A percentile compares a stretch with the other conserved stretches of the same genome.
phyloP scores from a whole-genome alignment of 148 eudicot species.

The Silene latifolia region DNA sequence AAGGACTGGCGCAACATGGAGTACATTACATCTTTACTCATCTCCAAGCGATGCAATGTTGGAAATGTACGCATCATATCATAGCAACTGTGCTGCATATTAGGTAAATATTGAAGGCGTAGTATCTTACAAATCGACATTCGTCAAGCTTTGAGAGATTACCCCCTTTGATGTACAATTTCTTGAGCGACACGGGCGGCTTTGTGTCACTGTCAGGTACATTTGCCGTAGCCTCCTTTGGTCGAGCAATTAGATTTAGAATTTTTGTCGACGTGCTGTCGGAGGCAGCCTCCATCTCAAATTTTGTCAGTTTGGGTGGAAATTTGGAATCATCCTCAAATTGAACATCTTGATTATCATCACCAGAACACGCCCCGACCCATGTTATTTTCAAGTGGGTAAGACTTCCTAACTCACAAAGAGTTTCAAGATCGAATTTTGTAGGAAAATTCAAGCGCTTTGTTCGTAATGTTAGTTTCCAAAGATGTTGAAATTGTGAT shows the following conservation, averaged over 20 bases:
- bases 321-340: background rate
- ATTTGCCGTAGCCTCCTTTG: no score
- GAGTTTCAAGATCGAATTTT: background rate
- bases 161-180: constrained; percentile 1
- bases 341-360: background rate
- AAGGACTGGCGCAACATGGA: background rate
- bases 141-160: background rate
- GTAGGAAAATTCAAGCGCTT: background rate
- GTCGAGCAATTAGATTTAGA: background rate
- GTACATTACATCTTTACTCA: constrained; percentile 1
- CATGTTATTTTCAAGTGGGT: background rate
- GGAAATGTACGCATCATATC: background rate
- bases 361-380: background rate
- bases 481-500: background rate
- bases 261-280: background rate
- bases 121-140: background rate
- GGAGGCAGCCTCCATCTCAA: background rate
- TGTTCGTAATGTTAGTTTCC: background rate
- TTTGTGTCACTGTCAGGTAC: background rate
- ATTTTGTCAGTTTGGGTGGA: background rate
- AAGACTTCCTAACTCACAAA: background rate
- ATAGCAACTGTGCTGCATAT: background rate
- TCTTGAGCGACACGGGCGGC: background rate
- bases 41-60: background rate
- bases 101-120: background rate